These are phyloP conservation scores for Colletotrichum graminicola DNA, from an alignment of 2,329 filamentous ascomycete species.

Conservation along the genomic window DNA sequence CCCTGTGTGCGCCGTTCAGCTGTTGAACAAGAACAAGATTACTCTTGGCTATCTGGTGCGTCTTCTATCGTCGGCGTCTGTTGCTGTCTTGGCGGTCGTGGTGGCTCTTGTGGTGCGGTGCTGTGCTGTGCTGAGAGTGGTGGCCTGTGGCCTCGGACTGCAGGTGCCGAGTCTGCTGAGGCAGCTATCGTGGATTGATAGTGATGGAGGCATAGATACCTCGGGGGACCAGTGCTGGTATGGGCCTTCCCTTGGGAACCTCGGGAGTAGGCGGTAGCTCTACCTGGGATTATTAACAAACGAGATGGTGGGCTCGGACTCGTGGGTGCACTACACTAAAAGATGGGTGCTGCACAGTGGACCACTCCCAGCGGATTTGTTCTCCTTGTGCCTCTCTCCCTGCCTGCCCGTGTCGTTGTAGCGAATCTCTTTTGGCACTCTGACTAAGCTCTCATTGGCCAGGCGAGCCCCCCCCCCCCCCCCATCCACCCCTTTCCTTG, in stretches of 20 bases:
- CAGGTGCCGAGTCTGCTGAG: neutral
- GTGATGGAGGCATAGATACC: neutral
- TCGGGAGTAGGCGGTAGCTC: neutral
- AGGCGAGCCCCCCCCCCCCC: neutral
- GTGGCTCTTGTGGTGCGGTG: neutral
- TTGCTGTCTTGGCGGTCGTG: neutral
- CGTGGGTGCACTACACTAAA: neutral
- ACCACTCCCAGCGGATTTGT: neutral
- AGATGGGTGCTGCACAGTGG: neutral
- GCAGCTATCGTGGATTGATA: neutral
- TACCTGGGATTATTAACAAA: neutral
- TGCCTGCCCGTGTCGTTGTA: conserved; percentile 16
- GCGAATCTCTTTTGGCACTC: conserved; percentile 10
- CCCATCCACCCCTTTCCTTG: neutral
- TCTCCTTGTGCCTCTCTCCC: neutral
- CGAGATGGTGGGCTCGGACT: neutral
- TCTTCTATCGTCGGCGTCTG: neutral
- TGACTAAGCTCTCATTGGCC: conserved; percentile 3
- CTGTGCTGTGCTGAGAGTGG: neutral
- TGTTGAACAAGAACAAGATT: neutral
- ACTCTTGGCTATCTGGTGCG: neutral
- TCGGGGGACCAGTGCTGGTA: neutral
- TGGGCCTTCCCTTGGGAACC: neutral
- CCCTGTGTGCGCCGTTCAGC: neutral
- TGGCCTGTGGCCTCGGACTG: neutral